Evolutionary conservation across 768 basidiomycete genomes (phyloP).

Genomic region (Austroboletus eburneus): DNA sequence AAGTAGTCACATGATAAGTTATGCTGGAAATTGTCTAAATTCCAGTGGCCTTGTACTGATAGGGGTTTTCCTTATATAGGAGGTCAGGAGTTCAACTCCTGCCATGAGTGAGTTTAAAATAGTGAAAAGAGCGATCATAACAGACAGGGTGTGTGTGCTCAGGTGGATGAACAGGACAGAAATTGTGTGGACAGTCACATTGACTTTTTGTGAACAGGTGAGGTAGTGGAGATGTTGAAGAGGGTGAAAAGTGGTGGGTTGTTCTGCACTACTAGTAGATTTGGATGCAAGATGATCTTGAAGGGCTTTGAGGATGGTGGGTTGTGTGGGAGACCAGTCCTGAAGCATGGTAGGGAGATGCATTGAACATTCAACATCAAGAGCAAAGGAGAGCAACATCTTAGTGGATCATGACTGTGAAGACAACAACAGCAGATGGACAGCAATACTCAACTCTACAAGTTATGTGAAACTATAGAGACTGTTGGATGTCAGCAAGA

Average conservation of each 20-base stretch:
- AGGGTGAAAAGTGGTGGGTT: slow-evolving; percentile 54
- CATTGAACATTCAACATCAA: slow-evolving; percentile 26
- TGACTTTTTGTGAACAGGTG: slow-evolving; percentile 71
- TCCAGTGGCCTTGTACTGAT: too few species aligned
- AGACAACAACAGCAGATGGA: neutral
- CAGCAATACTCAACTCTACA: too few species aligned
- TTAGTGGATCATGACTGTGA: slow-evolving; percentile 12
- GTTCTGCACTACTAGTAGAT: slow-evolving; percentile 26
- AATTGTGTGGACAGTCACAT: slow-evolving; percentile 52
- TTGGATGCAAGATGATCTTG: slow-evolving; percentile 7
- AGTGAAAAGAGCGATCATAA: slow-evolving; percentile 47
- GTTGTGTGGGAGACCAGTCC: slow-evolving; percentile 25
- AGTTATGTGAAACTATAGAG: too few species aligned
- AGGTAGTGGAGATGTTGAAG: slow-evolving; percentile 62
- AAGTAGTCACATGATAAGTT: too few species aligned
- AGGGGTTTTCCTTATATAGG: too few species aligned
- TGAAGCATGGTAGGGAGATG: slow-evolving; percentile 7
- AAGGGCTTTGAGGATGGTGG: slow-evolving; percentile 21
- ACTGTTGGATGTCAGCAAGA: too few species aligned
- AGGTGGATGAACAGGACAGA: slow-evolving; percentile 53
- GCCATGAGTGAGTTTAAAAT: too few species aligned
- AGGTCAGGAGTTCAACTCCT: too few species aligned
- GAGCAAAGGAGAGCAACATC: slow-evolving; percentile 26
- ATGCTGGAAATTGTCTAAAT: too few species aligned
- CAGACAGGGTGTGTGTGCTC: slow-evolving; percentile 39